Evolutionary conservation across 176 grass and related monocot species (phyloP).

Genomic region (bread wheat (Triticum aestivum)): IWGSC_CS_RefSeq_v2.1 NC_057802.1:1806458-1806957

Average conservation of each 20-base stretch:
- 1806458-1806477: background rate
- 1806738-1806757: slow-evolving; percentile 71
- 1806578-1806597: slow-evolving; percentile 84
- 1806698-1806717: slow-evolving; percentile 85
- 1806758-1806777: slow-evolving; percentile 55
- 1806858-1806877: slow-evolving; percentile 82
- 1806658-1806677: background rate
- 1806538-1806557: slow-evolving; percentile 89
- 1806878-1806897: slow-evolving; percentile 78
- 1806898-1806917: slow-evolving; percentile 44
- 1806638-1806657: background rate
- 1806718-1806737: slow-evolving; percentile 17
- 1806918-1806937: background rate
- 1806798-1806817: slow-evolving; percentile 70
- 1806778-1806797: slow-evolving; percentile 83
- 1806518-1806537: background rate
- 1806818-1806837: slow-evolving; percentile 57
- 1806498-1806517: too few relatives aligned
- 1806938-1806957: background rate
- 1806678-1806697: slow-evolving; percentile 73
- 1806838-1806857: slow-evolving; percentile 72
- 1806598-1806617: slow-evolving; percentile 54
- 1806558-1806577: slow-evolving; percentile 60
- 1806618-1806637: background rate
- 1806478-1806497: too few relatives aligned